These are phyloP conservation scores for Oryza glumipatula DNA, from an alignment of 176 grass and related monocot species.

Conservation along the genomic window DNA sequence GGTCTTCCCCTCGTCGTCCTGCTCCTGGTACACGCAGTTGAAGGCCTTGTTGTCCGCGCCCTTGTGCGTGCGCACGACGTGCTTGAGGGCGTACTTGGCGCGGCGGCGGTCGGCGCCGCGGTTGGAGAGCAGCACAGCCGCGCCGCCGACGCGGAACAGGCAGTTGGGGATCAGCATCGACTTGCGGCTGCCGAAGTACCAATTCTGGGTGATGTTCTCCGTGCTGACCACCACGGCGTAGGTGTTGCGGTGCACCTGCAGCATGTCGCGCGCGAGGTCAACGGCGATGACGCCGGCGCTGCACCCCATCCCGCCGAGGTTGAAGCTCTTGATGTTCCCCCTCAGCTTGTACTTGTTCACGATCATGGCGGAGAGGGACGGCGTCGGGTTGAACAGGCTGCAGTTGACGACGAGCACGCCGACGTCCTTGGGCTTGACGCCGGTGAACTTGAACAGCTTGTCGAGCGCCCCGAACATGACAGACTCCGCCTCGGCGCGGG, in stretches of 20 bases:
- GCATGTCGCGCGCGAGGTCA: conserved; percentile 75
- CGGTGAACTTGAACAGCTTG: conserved; percentile 65
- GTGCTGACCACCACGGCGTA: conserved; percentile 89
- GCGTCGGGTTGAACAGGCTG: conserved; percentile 88
- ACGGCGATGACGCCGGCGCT: conserved; percentile 88
- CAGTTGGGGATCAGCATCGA: conserved; percentile 91
- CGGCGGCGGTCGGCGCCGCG: conserved; percentile 55
- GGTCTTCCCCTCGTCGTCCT: conserved; percentile 72
- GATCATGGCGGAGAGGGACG: conserved; percentile 93
- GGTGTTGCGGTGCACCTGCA: conserved; percentile 70
- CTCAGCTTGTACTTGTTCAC: conserved; percentile 89
- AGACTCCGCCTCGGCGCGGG: conserved; percentile 73
- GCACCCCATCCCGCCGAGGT: conserved; percentile 92
- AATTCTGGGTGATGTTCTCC: conserved; percentile 97
- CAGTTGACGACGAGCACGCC: conserved; percentile 89
- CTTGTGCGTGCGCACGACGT: conserved; percentile 83
- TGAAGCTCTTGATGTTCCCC: conserved; percentile 78
- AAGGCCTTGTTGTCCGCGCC: conserved; percentile 83
- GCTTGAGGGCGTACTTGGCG: conserved; percentile 73
- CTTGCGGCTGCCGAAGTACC: conserved; percentile 91
- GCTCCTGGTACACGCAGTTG: conserved; percentile 88
- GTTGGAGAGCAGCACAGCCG: conserved; percentile 83
- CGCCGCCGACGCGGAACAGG: conserved; percentile 77
- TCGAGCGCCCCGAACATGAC: conserved; percentile 85
- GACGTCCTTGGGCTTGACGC: conserved; percentile 80